A percentile compares a stretch with the other conserved stretches of the same genome.
Evolutionary conservation across 1,284 basidiomycete genomes (phyloP).

Genomic region (Moesziomyces parantarcticus): DNA sequence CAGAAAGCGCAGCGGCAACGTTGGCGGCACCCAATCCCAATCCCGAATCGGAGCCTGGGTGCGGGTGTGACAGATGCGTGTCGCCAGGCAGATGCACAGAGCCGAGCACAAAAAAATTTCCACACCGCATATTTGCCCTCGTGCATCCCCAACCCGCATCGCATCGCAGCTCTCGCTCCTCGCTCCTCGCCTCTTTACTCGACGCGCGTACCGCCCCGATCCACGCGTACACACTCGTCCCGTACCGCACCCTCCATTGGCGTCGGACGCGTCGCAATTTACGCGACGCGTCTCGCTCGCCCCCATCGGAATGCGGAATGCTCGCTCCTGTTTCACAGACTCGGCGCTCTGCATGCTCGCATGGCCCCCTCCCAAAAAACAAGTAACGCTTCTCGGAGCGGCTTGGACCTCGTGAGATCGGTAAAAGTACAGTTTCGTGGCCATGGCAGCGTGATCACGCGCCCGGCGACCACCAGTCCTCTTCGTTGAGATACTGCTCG

Average conservation of each 20-base stretch:
- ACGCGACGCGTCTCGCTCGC: not conserved
- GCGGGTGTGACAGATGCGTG: not conserved
- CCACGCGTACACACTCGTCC: not conserved
- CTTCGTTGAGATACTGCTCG: conserved; percentile 40
- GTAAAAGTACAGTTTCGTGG: not conserved
- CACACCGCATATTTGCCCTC: too few species aligned
- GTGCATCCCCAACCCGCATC: not conserved
- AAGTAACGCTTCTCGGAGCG: too few species aligned
- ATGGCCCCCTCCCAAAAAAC: too few species aligned
- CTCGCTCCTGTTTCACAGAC: conserved; percentile 33
- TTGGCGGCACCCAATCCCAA: not conserved
- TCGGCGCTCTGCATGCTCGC: too few species aligned
- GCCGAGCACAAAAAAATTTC: too few species aligned
- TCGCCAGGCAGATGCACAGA: not conserved
- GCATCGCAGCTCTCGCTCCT: not conserved
- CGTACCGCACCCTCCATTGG: not conserved
- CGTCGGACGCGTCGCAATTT: not conserved
- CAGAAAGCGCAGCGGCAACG: too few species aligned
- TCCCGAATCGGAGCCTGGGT: too few species aligned
- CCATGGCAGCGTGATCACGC: not conserved
- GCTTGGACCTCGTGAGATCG: too few species aligned
- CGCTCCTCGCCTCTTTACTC: not conserved
- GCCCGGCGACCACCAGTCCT: conserved; percentile 37
- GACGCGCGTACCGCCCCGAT: not conserved
- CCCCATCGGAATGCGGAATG: not conserved